Conservation (phyloP, 352 stramenopile species). For the Globisporangium iwayamae region DNA sequence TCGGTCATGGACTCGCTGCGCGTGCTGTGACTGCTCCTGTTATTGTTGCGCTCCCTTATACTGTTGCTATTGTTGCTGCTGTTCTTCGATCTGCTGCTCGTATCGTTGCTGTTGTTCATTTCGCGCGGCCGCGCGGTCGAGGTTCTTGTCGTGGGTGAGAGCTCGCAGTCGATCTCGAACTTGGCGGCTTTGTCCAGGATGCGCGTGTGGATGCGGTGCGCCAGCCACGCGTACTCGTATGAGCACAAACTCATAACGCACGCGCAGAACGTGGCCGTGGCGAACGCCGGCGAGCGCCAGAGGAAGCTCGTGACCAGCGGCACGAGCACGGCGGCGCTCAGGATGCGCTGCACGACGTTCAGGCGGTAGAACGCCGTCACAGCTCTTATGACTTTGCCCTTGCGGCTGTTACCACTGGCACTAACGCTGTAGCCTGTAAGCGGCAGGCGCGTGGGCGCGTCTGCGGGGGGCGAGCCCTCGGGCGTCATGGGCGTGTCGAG, state of each 20-base stretch:
- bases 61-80: not conserved
- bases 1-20: slow-evolving; percentile 27
- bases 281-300: slow-evolving; percentile 58
- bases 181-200: slow-evolving; percentile 20
- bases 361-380: slow-evolving; percentile 19
- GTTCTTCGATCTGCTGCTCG: not conserved
- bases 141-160: slow-evolving; percentile 7
- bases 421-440: not conserved
- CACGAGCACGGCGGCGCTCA: slow-evolving; percentile 53
- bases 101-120: not conserved
- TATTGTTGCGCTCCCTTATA: not conserved
- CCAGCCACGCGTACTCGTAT: slow-evolving; percentile 72
- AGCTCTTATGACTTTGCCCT: not conserved
- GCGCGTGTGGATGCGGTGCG: slow-evolving; percentile 59
- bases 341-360: slow-evolving; percentile 59
- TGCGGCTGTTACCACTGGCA: not conserved
- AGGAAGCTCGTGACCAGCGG: slow-evolving; percentile 67
- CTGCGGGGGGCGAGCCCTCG: not conserved
- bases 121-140: slow-evolving; percentile 1
- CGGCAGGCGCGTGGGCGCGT: not conserved
- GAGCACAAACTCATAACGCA: slow-evolving; percentile 60
- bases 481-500: slow-evolving; percentile 18
- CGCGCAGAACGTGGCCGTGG: slow-evolving; percentile 61
- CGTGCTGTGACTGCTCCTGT: slow-evolving; percentile 22
- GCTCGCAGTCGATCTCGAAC: slow-evolving; percentile 7